Conservation (phyloP, 441 rosid genomes). For the Eutrema salsugineum region DNA sequence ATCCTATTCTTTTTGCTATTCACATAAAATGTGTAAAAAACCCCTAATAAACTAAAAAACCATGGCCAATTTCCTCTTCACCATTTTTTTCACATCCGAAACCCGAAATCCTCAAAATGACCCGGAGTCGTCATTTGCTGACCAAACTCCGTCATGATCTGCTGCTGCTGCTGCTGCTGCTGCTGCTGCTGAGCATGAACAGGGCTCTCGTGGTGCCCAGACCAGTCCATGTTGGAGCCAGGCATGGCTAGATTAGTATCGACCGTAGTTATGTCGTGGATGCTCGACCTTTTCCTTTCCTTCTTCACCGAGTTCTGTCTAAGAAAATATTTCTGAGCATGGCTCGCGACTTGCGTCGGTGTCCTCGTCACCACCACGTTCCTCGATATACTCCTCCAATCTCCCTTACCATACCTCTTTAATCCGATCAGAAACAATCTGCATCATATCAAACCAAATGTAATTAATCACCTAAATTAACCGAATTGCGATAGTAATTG, state of each 20-base stretch:
- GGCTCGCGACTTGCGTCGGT: conserved; percentile 80
- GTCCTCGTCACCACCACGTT: conserved; percentile 67
- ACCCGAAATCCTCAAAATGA: conserved; percentile 27
- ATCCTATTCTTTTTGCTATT: conserved; percentile 20
- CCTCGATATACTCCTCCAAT: conserved; percentile 83
- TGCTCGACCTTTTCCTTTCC: conserved; percentile 71
- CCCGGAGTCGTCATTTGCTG: conserved; percentile 11
- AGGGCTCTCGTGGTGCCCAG: conserved; percentile 23
- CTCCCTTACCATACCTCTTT: conserved; percentile 58
- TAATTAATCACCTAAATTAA: conserved; percentile 7
- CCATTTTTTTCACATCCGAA: conserved; percentile 14
- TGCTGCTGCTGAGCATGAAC: conserved; percentile 30
- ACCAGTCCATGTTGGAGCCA: conserved; percentile 34
- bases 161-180: conserved; percentile 19
- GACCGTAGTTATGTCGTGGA: conserved; percentile 64
- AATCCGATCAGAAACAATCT: conserved; percentile 64
- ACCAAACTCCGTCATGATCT: conserved; percentile 17
- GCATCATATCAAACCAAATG: conserved; percentile 5
- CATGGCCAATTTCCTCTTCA: not conserved
- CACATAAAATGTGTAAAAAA: conserved; percentile 25
- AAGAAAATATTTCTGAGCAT: conserved; percentile 77
- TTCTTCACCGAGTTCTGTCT: conserved; percentile 52
- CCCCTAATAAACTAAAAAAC: not conserved
- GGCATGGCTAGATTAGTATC: conserved; percentile 33
- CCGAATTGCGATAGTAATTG: not conserved